Percentiles rank a stretch among this genome's conserved stretches.
Conservation (phyloP, 2,329 filamentous ascomycete species). For the Alternaria hordeiaustralica region DNA sequence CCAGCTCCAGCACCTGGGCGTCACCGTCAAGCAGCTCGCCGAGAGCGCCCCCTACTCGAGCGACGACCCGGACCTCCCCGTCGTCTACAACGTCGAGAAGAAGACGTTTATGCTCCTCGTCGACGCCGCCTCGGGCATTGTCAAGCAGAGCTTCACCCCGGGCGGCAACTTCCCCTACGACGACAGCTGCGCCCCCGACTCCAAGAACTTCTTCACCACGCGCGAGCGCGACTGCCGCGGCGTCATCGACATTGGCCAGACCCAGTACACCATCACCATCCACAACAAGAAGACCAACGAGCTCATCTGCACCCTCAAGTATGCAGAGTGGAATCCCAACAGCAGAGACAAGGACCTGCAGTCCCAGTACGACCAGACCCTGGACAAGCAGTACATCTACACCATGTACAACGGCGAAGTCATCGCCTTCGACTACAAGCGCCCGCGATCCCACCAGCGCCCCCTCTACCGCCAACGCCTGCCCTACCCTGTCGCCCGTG, state of each 20-base stretch:
- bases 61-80: slow-evolving; percentile 67
- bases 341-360: slow-evolving; percentile 87
- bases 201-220: slow-evolving; percentile 60
- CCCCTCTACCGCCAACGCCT: slow-evolving; percentile 63
- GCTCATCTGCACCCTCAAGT: slow-evolving; percentile 86
- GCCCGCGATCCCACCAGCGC: slow-evolving; percentile 42
- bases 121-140: slow-evolving; percentile 81
- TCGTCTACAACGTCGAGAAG: slow-evolving; percentile 91
- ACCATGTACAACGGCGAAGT: slow-evolving; percentile 84
- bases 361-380: slow-evolving; percentile 77
- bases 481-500: slow-evolving; percentile 78
- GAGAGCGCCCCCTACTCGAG: slow-evolving; percentile 80
- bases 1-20: slow-evolving; percentile 69
- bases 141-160: slow-evolving; percentile 84
- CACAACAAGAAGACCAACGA: slow-evolving; percentile 75
- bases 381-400: slow-evolving; percentile 89
- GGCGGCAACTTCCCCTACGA: slow-evolving; percentile 72
- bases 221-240: slow-evolving; percentile 72
- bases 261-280: slow-evolving; percentile 89
- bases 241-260: slow-evolving; percentile 79
- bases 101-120: slow-evolving; percentile 88
- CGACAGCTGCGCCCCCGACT: slow-evolving; percentile 74
- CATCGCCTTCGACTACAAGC: slow-evolving; percentile 76
- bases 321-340: slow-evolving; percentile 94
- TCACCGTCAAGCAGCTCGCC: slow-evolving; percentile 86